Percentiles rank a stretch among this genome's conserved stretches.
Conservation (phyloP, 73 alveolate genomes). For the Effrenium voratum region DNA sequence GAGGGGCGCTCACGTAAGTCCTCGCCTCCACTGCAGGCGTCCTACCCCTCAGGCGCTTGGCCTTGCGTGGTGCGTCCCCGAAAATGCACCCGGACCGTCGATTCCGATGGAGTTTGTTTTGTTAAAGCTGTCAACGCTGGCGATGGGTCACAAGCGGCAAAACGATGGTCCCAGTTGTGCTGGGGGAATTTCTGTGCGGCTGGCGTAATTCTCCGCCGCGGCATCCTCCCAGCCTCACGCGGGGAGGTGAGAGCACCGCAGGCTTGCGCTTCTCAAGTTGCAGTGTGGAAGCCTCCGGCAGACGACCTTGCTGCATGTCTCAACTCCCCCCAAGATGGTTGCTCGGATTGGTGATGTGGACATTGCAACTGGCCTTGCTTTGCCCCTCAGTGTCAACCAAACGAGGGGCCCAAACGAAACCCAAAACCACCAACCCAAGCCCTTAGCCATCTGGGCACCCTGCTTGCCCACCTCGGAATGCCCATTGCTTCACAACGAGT, state of each 20-base stretch:
- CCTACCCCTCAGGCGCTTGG: constrained; percentile 64
- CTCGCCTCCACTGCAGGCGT: constrained; percentile 57
- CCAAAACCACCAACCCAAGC: no score
- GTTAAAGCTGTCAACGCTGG: neutral
- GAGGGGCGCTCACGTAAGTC: neutral
- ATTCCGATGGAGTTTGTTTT: neutral
- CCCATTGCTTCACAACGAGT: neutral
- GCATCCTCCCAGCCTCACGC: constrained; percentile 54
- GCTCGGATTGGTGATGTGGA: no score
- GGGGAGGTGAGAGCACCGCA: neutral
- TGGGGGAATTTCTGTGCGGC: no score
- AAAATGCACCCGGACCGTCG: neutral
- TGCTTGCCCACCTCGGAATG: neutral
- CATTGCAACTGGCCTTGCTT: no score
- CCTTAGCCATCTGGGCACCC: neutral
- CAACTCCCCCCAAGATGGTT: no score
- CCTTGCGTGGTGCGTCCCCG: neutral
- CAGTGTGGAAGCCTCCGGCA: constrained; percentile 3
- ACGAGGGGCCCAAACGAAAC: no score
- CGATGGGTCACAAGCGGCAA: neutral
- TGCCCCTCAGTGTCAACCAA: no score
- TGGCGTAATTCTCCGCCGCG: constrained; percentile 64
- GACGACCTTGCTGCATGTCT: neutral
- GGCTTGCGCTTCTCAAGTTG: neutral
- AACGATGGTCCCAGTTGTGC: neutral